phyloP scores from a whole-genome alignment of 441 rosid genomes.

The Populus hybrid region DNA sequence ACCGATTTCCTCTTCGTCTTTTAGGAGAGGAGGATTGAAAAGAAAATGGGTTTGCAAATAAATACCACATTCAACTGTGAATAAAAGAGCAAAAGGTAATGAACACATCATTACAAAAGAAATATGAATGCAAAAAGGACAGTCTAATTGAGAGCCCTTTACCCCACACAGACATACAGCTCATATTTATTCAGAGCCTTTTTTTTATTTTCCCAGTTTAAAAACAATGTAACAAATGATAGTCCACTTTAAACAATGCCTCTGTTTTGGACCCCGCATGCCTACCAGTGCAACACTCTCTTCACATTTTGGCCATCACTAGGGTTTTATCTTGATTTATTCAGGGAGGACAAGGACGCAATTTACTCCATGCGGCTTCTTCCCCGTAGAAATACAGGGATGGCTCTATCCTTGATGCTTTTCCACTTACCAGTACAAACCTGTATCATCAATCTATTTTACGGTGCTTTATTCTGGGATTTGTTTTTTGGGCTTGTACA shows the following conservation, averaged over 20 bases:
- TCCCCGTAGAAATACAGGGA: too few relatives aligned
- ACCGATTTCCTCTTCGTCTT: slow-evolving; percentile 21
- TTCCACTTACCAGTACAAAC: neutral
- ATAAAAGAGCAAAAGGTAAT: slow-evolving; percentile 26
- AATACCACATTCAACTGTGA: slow-evolving; percentile 30
- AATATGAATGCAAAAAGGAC: slow-evolving; percentile 59
- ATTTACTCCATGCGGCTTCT: neutral
- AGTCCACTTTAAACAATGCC: slow-evolving; percentile 45
- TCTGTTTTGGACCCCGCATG: slow-evolving; percentile 64
- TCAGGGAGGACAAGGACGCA: neutral
- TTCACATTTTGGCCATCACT: slow-evolving; percentile 22
- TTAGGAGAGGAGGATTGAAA: slow-evolving; percentile 17
- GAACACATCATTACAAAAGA: slow-evolving; percentile 53
- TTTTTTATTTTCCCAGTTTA: slow-evolving; percentile 37
- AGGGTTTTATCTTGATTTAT: neutral
- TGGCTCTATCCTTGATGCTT: neutral
- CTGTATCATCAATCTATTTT: neutral
- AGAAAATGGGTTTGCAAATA: slow-evolving; percentile 24
- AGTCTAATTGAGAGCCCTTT: slow-evolving; percentile 51
- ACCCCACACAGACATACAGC: slow-evolving; percentile 55
- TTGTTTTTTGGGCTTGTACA: neutral
- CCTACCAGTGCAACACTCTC: slow-evolving; percentile 8
- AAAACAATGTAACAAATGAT: slow-evolving; percentile 15
- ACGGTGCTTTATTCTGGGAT: neutral
- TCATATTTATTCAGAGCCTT: slow-evolving; percentile 47